Base-by-base conservation (phyloP, 805 yeast species). In the Hemisphaericaspora nanyangensis region DNA sequence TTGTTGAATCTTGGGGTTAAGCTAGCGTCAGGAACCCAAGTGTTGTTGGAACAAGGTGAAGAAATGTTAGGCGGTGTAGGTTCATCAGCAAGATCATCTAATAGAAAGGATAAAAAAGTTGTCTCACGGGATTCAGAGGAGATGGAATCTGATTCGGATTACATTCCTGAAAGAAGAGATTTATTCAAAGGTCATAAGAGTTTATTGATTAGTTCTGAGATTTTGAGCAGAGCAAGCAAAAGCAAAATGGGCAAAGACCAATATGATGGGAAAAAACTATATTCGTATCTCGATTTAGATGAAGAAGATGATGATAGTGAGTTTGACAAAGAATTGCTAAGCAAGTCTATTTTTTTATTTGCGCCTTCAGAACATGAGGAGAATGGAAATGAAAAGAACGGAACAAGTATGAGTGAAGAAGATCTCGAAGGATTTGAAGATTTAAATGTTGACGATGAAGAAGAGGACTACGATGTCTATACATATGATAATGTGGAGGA, bases 11-110 rank as follows among this genome's bases (percentile, higher is more conserved):
- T 90, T 33, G 95, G 96, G 1, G 91, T 85, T 0, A 87, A 84
- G 50, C 55, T 90, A 20, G 90, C 95, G 1, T 82, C 89, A 7
- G 96, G 97, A 0, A 85, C 96, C 0, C 97, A 89, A 52, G 78
- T 81, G 0, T 60, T 86, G 2, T 59, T 90, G 31, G 96, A 89
- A 49, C 79, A 75, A 38, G 81, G 95, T 0, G 97, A 89, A 54
- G 84, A 81, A 47, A 72, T 77, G 6, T 62, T 87, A 29, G 95
- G 93, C 6, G 95, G 95, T 0, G 70, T 70, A 46, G 93, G 91
- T 0, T 60, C 81, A 0, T 57, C 74, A 4, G 76, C 76, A 8
- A 59, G 82, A 47, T 42, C 51, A 8, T 53, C 50, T 8, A 43
- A 42, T 20, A 38, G 27, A 12, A 34, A 39, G 8, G 15, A 19